Base-by-base conservation (phyloP, 148 eudicot genomes). In the Selenicereus undatus region DNA sequence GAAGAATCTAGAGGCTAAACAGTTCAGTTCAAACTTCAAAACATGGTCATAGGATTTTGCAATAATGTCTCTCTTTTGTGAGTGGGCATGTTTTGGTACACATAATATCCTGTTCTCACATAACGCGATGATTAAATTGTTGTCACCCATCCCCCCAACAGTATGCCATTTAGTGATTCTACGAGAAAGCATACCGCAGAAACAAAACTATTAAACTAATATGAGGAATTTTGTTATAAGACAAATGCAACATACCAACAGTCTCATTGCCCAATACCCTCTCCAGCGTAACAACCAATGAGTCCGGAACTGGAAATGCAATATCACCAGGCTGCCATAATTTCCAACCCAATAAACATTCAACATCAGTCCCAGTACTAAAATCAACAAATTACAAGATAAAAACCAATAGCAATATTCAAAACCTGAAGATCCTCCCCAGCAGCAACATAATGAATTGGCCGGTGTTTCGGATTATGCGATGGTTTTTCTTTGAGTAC, bases 191-290 rank as follows among this genome's bases (percentile, higher is more conserved):
- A 56, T 56, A 6, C 62, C 7, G 18, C 22, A 56, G 18, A 56
- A 56, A 5, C 20, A 56, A 20, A 56, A 56, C 18, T 56, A 56
- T 0, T 39, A 56, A 4, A 27, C 32, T 26, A 66, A 22, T 26
- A n/a, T 10, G 18, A 10, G 0, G 36, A 9, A 3, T 66, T 11
- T 12, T 3, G 8, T 12, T 32, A 20, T 54, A 20, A 36, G 45
- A 54, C 18, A 54, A 76, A 20, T 30, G 78, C 26, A 32, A n/a
- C 89, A 82, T 91, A 96, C 99, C 99, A 48, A 96, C 84, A 54
- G 89, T 91, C 82, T 96, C 98, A 45, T 94, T 96, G n/a, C 99
- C 99, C 87, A 96, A 79, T 68, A 96, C 99, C 79, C 98, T 90
- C 87, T 96, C 99, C 56, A 96, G 89, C 1, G 99, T 96, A 52